Conservation (phyloP, 2,329 filamentous ascomycete species). For the Alternaria gansuensis region DNA sequence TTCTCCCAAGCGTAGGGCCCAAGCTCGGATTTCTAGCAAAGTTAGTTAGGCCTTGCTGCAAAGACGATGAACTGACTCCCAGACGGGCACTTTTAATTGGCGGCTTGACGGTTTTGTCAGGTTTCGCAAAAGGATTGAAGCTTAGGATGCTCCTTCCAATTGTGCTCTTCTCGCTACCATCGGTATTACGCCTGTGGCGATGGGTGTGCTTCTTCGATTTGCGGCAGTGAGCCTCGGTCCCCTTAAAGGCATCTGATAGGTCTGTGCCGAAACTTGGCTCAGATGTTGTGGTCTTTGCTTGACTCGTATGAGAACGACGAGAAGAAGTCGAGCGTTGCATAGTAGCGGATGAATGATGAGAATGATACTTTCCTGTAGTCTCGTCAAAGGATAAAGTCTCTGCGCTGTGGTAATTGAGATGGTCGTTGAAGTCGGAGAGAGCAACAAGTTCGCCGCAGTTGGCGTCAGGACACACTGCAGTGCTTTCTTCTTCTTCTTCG, state of each 20-base stretch:
- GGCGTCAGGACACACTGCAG: slow-evolving; percentile 53
- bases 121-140: slow-evolving; percentile 47
- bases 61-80: slow-evolving; percentile 41
- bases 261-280: slow-evolving; percentile 35
- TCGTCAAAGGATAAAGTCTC: slow-evolving; percentile 53
- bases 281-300: slow-evolving; percentile 36
- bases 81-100: slow-evolving; percentile 46
- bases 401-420: slow-evolving; percentile 57
- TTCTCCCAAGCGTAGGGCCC: slow-evolving; percentile 60
- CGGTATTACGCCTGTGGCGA: slow-evolving; percentile 39
- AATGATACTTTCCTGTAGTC: slow-evolving; percentile 47
- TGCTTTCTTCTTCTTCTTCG: slow-evolving; percentile 42
- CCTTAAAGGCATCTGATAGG: slow-evolving; percentile 29
- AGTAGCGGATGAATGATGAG: slow-evolving; percentile 41
- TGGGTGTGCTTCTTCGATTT: slow-evolving; percentile 37
- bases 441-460: slow-evolving; percentile 57
- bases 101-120: slow-evolving; percentile 40
- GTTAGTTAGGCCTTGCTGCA: slow-evolving; percentile 22
- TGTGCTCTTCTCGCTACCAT: slow-evolving; percentile 48
- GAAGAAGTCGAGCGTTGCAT: slow-evolving; percentile 40
- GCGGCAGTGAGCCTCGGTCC: slow-evolving; percentile 29
- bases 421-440: slow-evolving; percentile 56
- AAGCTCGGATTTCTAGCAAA: slow-evolving; percentile 54
- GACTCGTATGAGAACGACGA: slow-evolving; percentile 19
- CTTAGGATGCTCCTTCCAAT: slow-evolving; percentile 47